Base-by-base conservation (phyloP, 257 asterid genomes). In the Capsicum pubescens region DNA sequence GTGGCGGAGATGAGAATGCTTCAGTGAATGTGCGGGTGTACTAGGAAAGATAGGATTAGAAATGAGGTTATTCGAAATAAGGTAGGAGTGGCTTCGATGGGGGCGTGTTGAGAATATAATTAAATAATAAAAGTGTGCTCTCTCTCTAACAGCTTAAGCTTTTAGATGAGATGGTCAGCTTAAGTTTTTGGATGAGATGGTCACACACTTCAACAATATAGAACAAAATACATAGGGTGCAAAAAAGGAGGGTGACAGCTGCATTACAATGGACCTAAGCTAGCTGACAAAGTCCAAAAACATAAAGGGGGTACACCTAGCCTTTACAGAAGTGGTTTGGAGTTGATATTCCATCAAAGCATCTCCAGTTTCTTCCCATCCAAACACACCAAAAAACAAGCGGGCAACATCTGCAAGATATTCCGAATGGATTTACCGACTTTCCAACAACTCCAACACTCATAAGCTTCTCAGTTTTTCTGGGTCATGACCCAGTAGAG, bases 221-320 rank as follows among this genome's bases (percentile, higher is more conserved):
- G 55, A 69, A 69, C 55, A 69, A 69, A 36, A 69, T 42, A 42
- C 35, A 69, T 39, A 69, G 56, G 42, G 56, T 5, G 9, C 32
- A 69, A 69, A 69, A 17, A 17, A 8, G 17, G 32, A 69, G 55
- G 55, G 9, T 69, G 9, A 69, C 56, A 9, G 32, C 78, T 69
- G 55, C 78, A 69, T 69, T 69, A 69, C 32, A 17, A 69, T 17
- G 78, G 78, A n/a, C 26, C 32, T 69, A 69, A 3, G 8, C 77
- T 2, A 16, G 55, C 8, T 69, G 78, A 42, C 78, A 69, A 69
- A 17, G 55, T 42, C 55, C 55, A 69, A 69, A 42, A 9, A 42
- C 35, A 17, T 69, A 8, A 68, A 68, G 54, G 54, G 7, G 26
- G 19, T 67, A 68, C 21, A 68, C 76, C 21, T 36, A 68, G 76